These are phyloP conservation scores for Kockovaella imperatae DNA, from an alignment of 768 basidiomycete species.

Conservation along the genomic window DNA sequence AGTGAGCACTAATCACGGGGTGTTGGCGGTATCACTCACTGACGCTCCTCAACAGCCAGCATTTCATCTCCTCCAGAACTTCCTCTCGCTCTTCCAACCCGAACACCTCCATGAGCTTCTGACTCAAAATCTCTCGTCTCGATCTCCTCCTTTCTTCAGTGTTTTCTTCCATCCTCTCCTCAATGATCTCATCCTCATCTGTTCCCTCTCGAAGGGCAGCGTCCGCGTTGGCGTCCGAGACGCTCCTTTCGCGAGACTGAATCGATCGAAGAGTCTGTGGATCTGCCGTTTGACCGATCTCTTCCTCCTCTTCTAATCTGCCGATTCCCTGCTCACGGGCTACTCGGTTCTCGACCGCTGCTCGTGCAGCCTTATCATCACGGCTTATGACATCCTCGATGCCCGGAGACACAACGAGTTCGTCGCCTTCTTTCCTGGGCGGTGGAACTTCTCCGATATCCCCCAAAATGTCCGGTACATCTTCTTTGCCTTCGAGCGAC, in stretches of 20 bases:
- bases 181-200: conserved; percentile 16
- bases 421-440: too few species aligned
- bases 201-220: conserved; percentile 24
- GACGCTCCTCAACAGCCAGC: conserved; percentile 83
- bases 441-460: too few species aligned
- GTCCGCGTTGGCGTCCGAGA: conserved; percentile 11
- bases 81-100: conserved; percentile 71
- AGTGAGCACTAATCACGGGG: not conserved
- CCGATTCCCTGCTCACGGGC: too few species aligned
- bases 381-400: too few species aligned
- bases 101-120: conserved; percentile 83
- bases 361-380: too few species aligned
- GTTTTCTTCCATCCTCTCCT: conserved; percentile 16
- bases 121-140: conserved; percentile 56
- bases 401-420: too few species aligned
- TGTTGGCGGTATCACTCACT: conserved; percentile 53
- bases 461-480: conserved; percentile 5
- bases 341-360: too few species aligned
- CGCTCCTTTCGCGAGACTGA: conserved; percentile 2
- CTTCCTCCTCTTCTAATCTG: too few species aligned
- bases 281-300: not conserved
- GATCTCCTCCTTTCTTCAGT: conserved; percentile 20
- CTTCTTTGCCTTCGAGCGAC: conserved; percentile 2
- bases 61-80: conserved; percentile 82
- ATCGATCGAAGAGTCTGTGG: conserved; percentile 3